These are phyloP conservation scores for Alternaria novae-zelandiae DNA, from an alignment of 2,329 filamentous ascomycete species.

Conservation along the genomic window DNA sequence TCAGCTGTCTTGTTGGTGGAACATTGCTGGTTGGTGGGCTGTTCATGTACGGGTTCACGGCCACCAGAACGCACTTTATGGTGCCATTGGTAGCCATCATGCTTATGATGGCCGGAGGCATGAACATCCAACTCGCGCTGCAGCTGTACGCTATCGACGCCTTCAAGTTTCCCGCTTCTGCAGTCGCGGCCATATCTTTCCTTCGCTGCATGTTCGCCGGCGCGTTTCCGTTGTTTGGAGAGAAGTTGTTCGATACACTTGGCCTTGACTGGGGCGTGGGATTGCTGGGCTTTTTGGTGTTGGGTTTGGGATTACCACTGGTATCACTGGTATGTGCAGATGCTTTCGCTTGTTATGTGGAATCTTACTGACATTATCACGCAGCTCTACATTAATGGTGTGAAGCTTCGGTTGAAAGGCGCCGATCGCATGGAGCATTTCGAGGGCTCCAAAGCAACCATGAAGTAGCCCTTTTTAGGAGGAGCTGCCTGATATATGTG, in stretches of 20 bases:
- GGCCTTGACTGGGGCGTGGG: constrained; percentile 22
- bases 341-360: not conserved
- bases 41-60: constrained; percentile 21
- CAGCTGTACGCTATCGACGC: constrained; percentile 17
- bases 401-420: not conserved
- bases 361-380: not conserved
- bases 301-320: constrained; percentile 17
- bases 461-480: not conserved
- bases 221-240: constrained; percentile 18
- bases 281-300: constrained; percentile 16
- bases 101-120: constrained; percentile 9
- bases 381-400: not conserved
- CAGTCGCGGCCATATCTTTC: constrained; percentile 17
- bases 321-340: constrained; percentile 10
- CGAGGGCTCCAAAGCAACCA: constrained; percentile 5
- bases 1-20: constrained; percentile 13
- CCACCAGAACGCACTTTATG: constrained; percentile 14
- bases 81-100: constrained; percentile 13
- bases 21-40: constrained; percentile 10
- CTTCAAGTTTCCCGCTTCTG: constrained; percentile 18
- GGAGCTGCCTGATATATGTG: not conserved
- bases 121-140: constrained; percentile 16
- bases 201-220: constrained; percentile 17
- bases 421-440: constrained; percentile 10
- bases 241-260: constrained; percentile 11